These are phyloP conservation scores for Aspergillus intermedius DNA, from an alignment of 2,329 filamentous ascomycete species.

Conservation along the genomic window DNA sequence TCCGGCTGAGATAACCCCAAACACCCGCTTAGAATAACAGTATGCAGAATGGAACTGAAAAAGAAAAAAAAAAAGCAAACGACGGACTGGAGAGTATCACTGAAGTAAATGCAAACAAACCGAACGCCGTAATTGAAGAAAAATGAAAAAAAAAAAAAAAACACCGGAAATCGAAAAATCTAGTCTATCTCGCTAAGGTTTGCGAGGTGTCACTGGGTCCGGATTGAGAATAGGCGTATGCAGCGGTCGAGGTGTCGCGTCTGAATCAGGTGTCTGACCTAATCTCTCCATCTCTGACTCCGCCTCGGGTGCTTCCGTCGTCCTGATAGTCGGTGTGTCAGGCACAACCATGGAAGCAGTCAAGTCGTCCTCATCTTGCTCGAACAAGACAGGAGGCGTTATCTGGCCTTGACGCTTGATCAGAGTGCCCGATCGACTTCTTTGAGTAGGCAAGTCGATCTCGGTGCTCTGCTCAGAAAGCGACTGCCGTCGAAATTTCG, in stretches of 20 bases:
- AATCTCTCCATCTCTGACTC: conserved; percentile 12
- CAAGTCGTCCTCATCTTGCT: not conserved
- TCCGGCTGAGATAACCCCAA: not conserved
- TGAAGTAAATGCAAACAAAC: not conserved
- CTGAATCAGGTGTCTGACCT: conserved; percentile 21
- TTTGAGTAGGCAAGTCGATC: not conserved
- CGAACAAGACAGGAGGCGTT: conserved; percentile 24
- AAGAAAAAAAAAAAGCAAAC: conserved; percentile 1
- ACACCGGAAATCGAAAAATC: conserved; percentile 1
- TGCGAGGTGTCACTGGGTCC: conserved; percentile 21
- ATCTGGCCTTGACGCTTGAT: conserved; percentile 24
- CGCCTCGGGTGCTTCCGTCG: conserved; percentile 6
- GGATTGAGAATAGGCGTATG: conserved; percentile 22
- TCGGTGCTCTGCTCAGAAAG: conserved; percentile 7
- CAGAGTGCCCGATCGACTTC: conserved; percentile 1
- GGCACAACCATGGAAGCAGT: conserved; percentile 5
- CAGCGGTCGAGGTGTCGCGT: conserved; percentile 28
- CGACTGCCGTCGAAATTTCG: conserved; percentile 8
- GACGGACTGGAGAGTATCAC: not conserved
- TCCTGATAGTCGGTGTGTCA: conserved; percentile 15
- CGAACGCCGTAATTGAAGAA: not conserved
- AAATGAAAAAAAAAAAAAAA: conserved; percentile 1
- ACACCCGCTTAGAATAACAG: not conserved
- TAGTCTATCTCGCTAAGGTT: conserved; percentile 6
- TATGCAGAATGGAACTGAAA: not conserved